Conservation (phyloP, 768 basidiomycete genomes). For the Polyporus arcularius region DNA sequence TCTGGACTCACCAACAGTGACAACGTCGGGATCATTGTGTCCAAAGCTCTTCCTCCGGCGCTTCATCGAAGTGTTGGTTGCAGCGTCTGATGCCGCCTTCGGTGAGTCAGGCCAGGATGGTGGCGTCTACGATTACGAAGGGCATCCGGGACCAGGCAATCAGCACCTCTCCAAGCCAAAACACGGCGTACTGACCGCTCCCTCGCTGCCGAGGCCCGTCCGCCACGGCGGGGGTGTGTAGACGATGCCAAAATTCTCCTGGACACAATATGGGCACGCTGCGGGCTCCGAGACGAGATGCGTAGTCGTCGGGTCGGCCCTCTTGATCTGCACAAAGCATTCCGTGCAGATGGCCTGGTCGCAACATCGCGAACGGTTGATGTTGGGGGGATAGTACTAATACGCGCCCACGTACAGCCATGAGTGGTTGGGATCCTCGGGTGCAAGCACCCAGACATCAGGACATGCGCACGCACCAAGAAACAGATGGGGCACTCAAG, state of each 20-base stretch:
- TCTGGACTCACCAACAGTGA: conserved; percentile 74
- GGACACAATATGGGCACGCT: conserved; percentile 96
- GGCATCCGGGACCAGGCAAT: neutral
- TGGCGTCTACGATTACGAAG: conserved; percentile 32
- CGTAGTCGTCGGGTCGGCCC: conserved; percentile 90
- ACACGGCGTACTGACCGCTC: conserved; percentile 49
- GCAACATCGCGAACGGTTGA: conserved; percentile 96
- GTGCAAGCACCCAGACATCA: conserved; percentile 4
- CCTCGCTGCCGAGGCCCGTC: conserved; percentile 74
- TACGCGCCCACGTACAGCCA: conserved; percentile 14
- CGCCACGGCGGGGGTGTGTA: conserved; percentile 85
- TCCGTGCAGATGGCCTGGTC: conserved; percentile 99
- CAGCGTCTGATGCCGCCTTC: conserved; percentile 34
- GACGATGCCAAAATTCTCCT: conserved; percentile 93
- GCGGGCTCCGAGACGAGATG: conserved; percentile 97
- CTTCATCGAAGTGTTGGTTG: conserved; percentile 39
- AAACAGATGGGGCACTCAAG: conserved; percentile 98
- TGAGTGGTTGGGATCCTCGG: conserved; percentile 20
- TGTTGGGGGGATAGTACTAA: conserved; percentile 96
- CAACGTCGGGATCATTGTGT: conserved; percentile 85
- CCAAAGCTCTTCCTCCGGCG: conserved; percentile 88
- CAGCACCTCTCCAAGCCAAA: neutral
- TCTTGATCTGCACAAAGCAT: conserved; percentile 99
- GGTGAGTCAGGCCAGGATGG: conserved; percentile 57
- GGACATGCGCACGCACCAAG: conserved; percentile 58